Evolutionary conservation across 2,329 filamentous ascomycete species (phyloP), one percentile per base, ranked within the genome.

Genomic region (Diaporthe aspalathi): DNA sequence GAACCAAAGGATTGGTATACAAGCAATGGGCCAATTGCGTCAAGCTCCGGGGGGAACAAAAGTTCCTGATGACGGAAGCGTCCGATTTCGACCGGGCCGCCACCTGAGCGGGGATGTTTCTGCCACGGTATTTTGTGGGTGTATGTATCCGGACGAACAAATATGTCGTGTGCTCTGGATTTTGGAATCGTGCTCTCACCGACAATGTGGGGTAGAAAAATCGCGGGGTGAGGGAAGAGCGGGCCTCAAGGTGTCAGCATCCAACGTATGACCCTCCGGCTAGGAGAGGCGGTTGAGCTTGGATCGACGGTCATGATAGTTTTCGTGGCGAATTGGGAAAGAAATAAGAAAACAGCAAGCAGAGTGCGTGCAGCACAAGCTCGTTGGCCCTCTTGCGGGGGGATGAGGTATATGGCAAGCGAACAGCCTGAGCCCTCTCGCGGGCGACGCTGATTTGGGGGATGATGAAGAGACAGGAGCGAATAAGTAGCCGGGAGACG

Each of bases 251-350:
- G 83, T 73, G 79, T 82, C 76, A 83, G 79, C 74, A 82, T 79
- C 82, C 81, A 81, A 77, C 81, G 79, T 79, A 83, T 77, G 78
- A 82, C 81, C 79, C 83, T 84, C 84, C 83, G 82, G 77, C 78
- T 79, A 79, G 82, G 83, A 82, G 81, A 83, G 77, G 76, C 78
- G 74, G 80, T 77, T 76, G 79, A 77, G 74, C 77, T 80, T 78
- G 78, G 81, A 79, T 82, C 81, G 80, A 79, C 81, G 79, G 80
- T 83, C 83, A 85, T 85, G 82, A 84, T 85, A 84, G 76, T 49
- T 81, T 75, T 79, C 75, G 76, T 76, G 76, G 73, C 74, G 71
- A 77, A 57, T 52, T 52, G 62, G 69, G 50, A n/a, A 17, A 50
- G 47, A 47, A 49, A 57, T 20, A 47, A 29, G 32, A 12, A 47